Base-by-base conservation (phyloP, 1,284 basidiomycete species). In the Xanthoconium separans region DNA sequence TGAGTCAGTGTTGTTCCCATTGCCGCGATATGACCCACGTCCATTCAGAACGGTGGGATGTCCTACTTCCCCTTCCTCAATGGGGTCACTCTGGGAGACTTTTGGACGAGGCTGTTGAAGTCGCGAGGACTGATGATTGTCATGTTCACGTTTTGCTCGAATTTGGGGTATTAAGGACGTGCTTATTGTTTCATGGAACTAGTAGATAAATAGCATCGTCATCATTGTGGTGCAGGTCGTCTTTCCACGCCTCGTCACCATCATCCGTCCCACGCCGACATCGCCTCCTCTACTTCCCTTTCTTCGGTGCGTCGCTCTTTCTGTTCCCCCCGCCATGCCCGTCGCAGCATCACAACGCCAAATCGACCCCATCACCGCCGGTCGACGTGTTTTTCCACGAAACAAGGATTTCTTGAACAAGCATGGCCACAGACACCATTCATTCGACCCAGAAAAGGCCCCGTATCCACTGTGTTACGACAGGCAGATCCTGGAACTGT, bases 381-480 rank as follows among this genome's bases (percentile, higher is more conserved):
- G 56, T 33, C 63, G 66, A 15, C 69, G 69, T 29, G 55, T 56
- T 12, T 53, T 64, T 29, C 70, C 69, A 22, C 65, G 75, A 49
- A 72, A 70, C 56, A 85, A 80, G 68, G 83, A 85, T 47, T 85
- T 85, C 65, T 61, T 77, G 33, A 65, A 73, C 62, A 86, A 83
- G 61, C 65, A 84, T 64, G 85, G 85, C 42, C 79, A 79, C 44
- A 77, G 76, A 53, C 82, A 86, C 50, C 87, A 89, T 66, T 75
- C 79, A 9, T 84, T 83, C 61, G 83, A 83, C 58, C 77, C 77
- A 41, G 85, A 88, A 67, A 89, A 89, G 71, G 87, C 84, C 2
- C 88, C 88, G 0, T 80, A 72, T 61, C 87, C 87, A 1, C 64
- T 85, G 39, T 83, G 81, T 18, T 89, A 88, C 65, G 82, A 88